Evolutionary conservation across 2,329 filamentous ascomycete species (phyloP).

Genomic region (Pseudogymnoascus sp.): DNA sequence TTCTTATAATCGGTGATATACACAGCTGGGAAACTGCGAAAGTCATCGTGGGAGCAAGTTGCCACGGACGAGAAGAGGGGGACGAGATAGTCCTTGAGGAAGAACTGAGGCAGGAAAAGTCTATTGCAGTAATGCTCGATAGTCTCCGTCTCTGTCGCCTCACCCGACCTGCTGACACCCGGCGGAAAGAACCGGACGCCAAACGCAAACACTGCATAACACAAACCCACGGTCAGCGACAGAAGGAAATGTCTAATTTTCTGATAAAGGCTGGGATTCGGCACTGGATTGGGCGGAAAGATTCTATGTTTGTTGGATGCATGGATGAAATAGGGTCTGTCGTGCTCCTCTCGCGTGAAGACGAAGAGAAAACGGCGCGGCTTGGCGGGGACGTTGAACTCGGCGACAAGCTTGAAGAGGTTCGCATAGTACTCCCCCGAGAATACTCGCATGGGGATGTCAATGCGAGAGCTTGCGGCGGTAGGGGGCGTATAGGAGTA

Average conservation of each 20-base stretch:
- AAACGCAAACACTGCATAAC: not conserved
- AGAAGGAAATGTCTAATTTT: not conserved
- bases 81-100: not conserved
- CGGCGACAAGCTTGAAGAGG: not conserved
- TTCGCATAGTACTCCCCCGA: not conserved
- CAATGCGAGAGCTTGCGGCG: not conserved
- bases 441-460: not conserved
- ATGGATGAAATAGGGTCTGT: not conserved
- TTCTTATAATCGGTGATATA: not conserved
- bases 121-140: conserved; percentile 4
- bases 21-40: not conserved
- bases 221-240: not conserved
- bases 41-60: conserved; percentile 1
- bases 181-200: not conserved
- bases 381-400: not conserved
- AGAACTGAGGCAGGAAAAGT: not conserved
- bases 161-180: not conserved
- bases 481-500: not conserved
- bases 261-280: not conserved
- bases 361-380: conserved; percentile 1
- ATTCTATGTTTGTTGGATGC: not conserved
- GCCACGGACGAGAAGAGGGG: not conserved
- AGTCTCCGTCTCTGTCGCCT: not conserved
- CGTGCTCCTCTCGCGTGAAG: conserved; percentile 5
- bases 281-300: not conserved